Evolutionary conservation across 768 basidiomycete species (phyloP), one percentile per base, ranked within the genome.

Genomic region (Lentinula guzmanii): DNA sequence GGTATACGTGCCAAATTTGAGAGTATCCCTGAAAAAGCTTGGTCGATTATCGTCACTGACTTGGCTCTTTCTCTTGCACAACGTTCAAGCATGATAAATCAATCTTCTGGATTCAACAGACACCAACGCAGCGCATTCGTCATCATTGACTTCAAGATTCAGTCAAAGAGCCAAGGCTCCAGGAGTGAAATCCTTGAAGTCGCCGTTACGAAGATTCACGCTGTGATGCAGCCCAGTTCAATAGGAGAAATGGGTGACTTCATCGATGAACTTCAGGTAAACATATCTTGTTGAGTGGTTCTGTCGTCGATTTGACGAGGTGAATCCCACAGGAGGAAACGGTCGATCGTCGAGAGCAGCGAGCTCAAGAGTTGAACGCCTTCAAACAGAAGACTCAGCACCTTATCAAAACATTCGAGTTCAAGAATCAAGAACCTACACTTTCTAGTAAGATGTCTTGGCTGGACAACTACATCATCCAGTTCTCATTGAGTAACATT

Each of bases 151-250:
- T 79, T 91, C 67, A 80, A 82, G 45, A 74, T 81, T 62, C 21
- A 37, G n/a, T 60, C 59, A 5, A 41, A 52, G 28, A 60, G 51
- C 21, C 50, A 43, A 4, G 51, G 21, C 5, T 52, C 48, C 15
- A 41, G 16, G 21, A 39, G 37, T 34, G 59, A 60, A 24, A 68
- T 69, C 5, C 70, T 91, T 31, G 76, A 85, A 39, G 62, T 94
- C 34, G 71, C 76, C 1, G 73, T 95, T 24, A 84, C 82, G 7
- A 91, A 89, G 71, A 85, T 93, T 2, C 93, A 98, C 68, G 94
- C 95, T 1, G 90, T 96, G 37, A 88, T 97, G 89, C 94, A 95
- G 70, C 89, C 95, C 9, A 92, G 91, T 64, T 95, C 96, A 0
- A 87, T 98, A 55, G 89, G 89, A 21, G 91, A 96, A 69, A 76